Conservation (phyloP, 192 early-diverging fungal species). For the Chytriomyces sp. region DNA sequence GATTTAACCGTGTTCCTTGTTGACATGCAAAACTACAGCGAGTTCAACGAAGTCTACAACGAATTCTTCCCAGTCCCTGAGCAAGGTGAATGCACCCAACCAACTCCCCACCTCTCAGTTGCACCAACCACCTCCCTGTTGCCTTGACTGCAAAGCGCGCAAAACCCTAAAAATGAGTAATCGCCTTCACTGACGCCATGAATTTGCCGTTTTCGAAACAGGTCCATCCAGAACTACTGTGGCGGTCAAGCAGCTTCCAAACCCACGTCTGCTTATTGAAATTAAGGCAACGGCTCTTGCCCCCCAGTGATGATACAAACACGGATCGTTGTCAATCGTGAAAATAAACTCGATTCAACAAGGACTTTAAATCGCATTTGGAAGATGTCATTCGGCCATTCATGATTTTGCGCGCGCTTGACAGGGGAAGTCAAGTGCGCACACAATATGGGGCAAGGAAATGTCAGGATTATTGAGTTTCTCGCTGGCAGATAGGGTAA, state of each 20-base stretch:
- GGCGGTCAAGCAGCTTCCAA: constrained; percentile 66
- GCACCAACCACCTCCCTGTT: background rate
- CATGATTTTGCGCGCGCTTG: too few relatives aligned
- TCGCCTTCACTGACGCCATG: too few relatives aligned
- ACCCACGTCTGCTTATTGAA: constrained; percentile 68
- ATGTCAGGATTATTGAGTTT: too few relatives aligned
- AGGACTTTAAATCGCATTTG: too few relatives aligned
- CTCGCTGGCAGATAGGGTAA: too few relatives aligned
- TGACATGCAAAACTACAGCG: constrained; percentile 71
- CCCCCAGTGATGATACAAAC: constrained; percentile 25
- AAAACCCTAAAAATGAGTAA: constrained; percentile 18
- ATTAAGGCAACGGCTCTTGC: constrained; percentile 66
- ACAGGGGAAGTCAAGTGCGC: too few relatives aligned
- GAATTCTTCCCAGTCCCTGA: constrained; percentile 54
- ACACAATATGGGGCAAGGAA: too few relatives aligned
- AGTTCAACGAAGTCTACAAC: constrained; percentile 73
- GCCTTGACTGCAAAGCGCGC: constrained; percentile 35
- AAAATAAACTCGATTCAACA: too few relatives aligned
- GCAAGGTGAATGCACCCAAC: constrained; percentile 10
- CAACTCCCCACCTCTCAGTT: too few relatives aligned
- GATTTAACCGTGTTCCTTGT: constrained; percentile 77
- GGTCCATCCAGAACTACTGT: constrained; percentile 68
- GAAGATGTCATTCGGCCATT: too few relatives aligned
- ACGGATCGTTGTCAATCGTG: too few relatives aligned
- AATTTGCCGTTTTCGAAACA: background rate